phyloP scores from a whole-genome alignment of 2,329 filamentous ascomycete species.

The Xylariaceae sp. region DNA sequence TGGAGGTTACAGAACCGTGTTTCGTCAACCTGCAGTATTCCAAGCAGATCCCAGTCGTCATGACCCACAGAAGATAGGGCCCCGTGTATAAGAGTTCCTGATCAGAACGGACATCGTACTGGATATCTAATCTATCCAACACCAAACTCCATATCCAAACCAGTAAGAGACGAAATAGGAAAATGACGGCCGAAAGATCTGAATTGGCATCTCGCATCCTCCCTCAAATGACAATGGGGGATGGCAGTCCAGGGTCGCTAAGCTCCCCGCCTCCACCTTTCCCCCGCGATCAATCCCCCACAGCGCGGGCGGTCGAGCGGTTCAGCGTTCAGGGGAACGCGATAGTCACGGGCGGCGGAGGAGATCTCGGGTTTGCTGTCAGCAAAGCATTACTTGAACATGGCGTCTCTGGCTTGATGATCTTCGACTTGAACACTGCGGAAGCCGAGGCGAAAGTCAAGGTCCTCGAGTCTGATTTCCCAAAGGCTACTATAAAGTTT shows the following conservation, averaged over 20 bases:
- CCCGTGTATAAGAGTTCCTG: background rate
- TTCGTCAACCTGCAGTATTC: background rate
- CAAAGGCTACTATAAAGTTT: constrained; percentile 44
- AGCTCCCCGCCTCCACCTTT: constrained; percentile 25
- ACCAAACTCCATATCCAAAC: background rate
- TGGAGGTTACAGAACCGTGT: no score
- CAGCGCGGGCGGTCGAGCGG: constrained; percentile 23
- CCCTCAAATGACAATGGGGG: constrained; percentile 24
- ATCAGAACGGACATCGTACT: no score
- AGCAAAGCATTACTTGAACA: constrained; percentile 31
- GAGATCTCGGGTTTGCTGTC: constrained; percentile 27
- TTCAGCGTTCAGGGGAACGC: constrained; percentile 29
- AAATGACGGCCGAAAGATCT: constrained; percentile 23
- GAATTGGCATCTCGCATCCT: constrained; percentile 23
- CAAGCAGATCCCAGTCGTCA: background rate
- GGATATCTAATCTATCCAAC: background rate
- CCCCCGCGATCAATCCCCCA: constrained; percentile 15
- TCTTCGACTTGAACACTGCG: constrained; percentile 29
- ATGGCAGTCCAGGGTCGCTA: constrained; percentile 20
- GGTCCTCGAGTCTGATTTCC: constrained; percentile 50
- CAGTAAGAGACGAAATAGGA: background rate
- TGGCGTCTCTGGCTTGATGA: constrained; percentile 28
- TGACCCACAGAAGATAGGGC: background rate
- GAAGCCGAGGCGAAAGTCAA: constrained; percentile 36
- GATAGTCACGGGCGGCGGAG: constrained; percentile 31